Base-by-base conservation (phyloP, 257 asterid species). In the Penstemon davidsonii region DNA sequence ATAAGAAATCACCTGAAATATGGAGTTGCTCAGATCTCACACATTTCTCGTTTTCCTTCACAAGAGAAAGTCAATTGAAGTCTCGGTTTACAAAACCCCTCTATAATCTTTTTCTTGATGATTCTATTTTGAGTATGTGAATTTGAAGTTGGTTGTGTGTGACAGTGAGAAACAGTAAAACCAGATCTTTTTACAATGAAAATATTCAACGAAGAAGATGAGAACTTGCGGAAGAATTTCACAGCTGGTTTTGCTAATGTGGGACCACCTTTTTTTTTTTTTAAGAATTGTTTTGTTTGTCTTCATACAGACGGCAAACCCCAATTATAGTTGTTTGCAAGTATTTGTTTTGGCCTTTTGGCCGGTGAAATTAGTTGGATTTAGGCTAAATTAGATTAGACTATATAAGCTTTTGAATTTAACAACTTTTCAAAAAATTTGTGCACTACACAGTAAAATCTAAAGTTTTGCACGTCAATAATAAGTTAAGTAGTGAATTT, bases 181-280 rank as follows among this genome's bases (percentile, higher is more conserved):
- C 62, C 84, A 76, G 88, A 80, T 80, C 91, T 85, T 72, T 25
- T 25, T 75, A 45, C 60, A 62, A 58, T 58, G 79, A 37, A 62
- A 60, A 33, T 60, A 52, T 73, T 75, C 73, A 77, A 69, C 70
- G 71, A 55, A 50, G 44, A 43, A 55, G 36, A 51, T 54, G 51
- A 74, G 67, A 69, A 55, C 54, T 54, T 18, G 73, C 62, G 78
- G 73, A 7, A 36, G 33, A 55, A 55, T 55, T 75, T 69, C 76
- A 80, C 87, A 83, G 89, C 87, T 85, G 89, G 86, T 81, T 67
- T 76, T 66, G 76, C 67, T 67, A 61, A 67, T 38, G 71, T 72
- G 78, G 78, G 44, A 59, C 78, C 77, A 64, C 33, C 69, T 25
- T 25, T 25, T 25, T 3, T 25, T 25, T 3, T 51, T 7, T 12